A percentile compares a stretch with the other conserved stretches of the same genome.
Conservation (phyloP, 768 basidiomycete genomes). For the Tulasnella sp. region DNA sequence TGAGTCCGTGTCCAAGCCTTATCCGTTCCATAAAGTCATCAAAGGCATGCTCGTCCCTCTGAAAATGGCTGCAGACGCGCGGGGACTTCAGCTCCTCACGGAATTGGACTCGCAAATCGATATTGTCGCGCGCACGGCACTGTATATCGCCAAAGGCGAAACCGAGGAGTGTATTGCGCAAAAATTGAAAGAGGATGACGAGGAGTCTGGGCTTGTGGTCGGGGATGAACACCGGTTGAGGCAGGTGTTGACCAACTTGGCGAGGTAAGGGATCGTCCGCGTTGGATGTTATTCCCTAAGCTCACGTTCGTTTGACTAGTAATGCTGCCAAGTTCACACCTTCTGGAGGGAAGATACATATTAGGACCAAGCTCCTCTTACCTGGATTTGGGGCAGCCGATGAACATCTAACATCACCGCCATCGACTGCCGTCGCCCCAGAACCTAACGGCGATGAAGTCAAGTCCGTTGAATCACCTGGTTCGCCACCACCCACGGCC, state of each 20-base stretch:
- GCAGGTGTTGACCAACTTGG: conserved; percentile 17
- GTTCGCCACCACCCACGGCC: not conserved
- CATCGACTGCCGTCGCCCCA: not conserved
- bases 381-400: not conserved
- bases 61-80: conserved; percentile 22
- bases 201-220: conserved; percentile 21
- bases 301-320: no score
- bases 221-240: conserved; percentile 27
- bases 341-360: conserved; percentile 22
- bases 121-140: conserved; percentile 15
- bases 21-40: conserved; percentile 34
- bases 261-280: conserved; percentile 1
- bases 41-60: conserved; percentile 31
- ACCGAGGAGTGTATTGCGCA: conserved; percentile 11
- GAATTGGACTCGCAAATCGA: conserved; percentile 25
- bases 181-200: conserved; percentile 1
- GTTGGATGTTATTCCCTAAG: not conserved
- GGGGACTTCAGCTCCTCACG: conserved; percentile 23
- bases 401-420: not conserved
- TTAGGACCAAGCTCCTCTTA: conserved; percentile 22
- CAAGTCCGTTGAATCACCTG: not conserved
- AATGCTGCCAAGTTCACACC: conserved; percentile 27
- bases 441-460: not conserved
- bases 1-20: conserved; percentile 33
- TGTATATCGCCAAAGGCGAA: conserved; percentile 13